Evolutionary conservation across 345 rosid genomes (phyloP), one percentile per base, ranked within the genome.

Genomic region (Microcos paniculata): DNA sequence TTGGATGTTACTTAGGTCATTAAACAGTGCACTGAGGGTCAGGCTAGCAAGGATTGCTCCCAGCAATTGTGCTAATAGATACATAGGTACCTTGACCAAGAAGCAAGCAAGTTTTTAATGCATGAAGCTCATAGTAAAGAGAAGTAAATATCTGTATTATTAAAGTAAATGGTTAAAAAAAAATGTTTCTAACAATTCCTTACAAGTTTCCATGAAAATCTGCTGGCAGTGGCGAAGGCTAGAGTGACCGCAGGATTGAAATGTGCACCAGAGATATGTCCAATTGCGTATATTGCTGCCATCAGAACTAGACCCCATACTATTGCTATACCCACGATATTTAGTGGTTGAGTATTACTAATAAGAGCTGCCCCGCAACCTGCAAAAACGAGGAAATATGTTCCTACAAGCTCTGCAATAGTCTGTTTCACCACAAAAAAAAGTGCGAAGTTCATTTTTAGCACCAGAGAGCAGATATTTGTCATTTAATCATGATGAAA

Each of bases 241-340:
- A 82, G 67, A 55, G 84, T 81, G 61, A 85, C 88, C 12, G 86
- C 88, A 51, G 90, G 90, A 71, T 85, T 86, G 43, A 88, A 88
- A 82, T 88, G 90, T 62, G 86, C 90, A 46, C 88, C 88, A 4
- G 90, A 86, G 74, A 86, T 40, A 63, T 83, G 90, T 0, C 90
- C 86, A 23, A 88, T 58, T 10, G 88, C 69, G 9, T 85, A 85
- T 24, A 85, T 88, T 62, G 71, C 63, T 43, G 84, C 86, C 85
- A 85, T 83, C 70, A 86, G 51, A 53, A 76, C 87, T 1, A 82
- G 35, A 19, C 90, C 90, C 90, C 89, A 88, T 14, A 70, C 88
- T 33, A 82, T 35, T 18, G 82, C 86, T 65, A 86, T 80, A 4
- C 88, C 92, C 19, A 85, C 75, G 4, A 82, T 70, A 30, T 76